Evolutionary conservation across 345 rosid species (phyloP), one percentile per base, ranked within the genome.

Genomic region (Citrus maxima): DNA sequence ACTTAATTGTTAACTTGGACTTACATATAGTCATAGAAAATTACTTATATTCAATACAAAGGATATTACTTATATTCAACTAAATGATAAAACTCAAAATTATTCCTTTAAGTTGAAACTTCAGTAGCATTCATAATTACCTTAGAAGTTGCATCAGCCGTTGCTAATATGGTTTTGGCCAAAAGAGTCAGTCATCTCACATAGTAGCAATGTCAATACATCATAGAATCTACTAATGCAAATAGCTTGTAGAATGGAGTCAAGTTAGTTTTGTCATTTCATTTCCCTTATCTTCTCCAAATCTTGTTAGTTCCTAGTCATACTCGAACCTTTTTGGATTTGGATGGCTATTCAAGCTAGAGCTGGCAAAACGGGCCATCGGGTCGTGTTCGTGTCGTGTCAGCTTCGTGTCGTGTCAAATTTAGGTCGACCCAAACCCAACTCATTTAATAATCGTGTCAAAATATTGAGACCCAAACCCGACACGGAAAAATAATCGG

Each of bases 221-320:
- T 97, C 90, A 58, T 79, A 0, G 93, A 84, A 84, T 93, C 93
- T 37, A 94, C 95, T 78, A 95, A 95, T 0, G 88, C 80, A 79
- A 93, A 95, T n/a, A 95, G 86, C 87, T 92, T 91, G 82, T 81
- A 80, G 79, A 92, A 93, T 1, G 98, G 89, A 68, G 93, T 94
- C n/a, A 89, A 81, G 40, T 86, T 78, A 0, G 80, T 70, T 77
- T 88, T 89, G 85, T 87, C 90, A 12, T 89, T 86, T 86, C 91
- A 10, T 89, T 22, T 22, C 80, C 87, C 73, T 89, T 85, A 59
- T 54, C 74, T 82, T 87, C 82, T 28, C 46, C 80, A 3, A 61
- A 68, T 77, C 3, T 6, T 7, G 16, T 38, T 67, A 0, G 77
- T 25, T 37, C 38, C 0, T 35, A 35, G 46, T 40, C 4, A 75